Evolutionary conservation across 805 yeast genomes (phyloP).

Genomic region (Candida sonorensis): DNA sequence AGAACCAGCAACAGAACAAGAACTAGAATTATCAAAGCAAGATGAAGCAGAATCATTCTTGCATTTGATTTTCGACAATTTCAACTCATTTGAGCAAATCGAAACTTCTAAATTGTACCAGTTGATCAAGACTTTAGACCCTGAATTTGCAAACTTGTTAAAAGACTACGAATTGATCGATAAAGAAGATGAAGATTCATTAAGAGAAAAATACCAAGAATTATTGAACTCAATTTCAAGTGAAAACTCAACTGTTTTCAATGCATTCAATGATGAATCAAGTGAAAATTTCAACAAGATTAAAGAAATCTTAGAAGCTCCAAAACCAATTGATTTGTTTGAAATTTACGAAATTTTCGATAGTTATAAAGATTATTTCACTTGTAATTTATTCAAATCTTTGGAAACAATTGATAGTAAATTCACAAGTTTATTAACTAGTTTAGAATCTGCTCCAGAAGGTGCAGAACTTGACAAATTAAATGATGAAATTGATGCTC

Average conservation of each 20-base stretch:
- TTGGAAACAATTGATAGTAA: slow-evolving; percentile 17
- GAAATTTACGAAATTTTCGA: slow-evolving; percentile 23
- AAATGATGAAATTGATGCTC: slow-evolving; percentile 13
- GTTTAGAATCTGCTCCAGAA: slow-evolving; percentile 19
- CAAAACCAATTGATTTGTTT: slow-evolving; percentile 20
- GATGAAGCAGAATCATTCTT: slow-evolving; percentile 9
- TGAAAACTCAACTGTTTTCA: slow-evolving; percentile 13
- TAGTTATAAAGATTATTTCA: slow-evolving; percentile 17
- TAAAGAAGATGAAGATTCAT: slow-evolving; percentile 13
- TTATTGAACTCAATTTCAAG: slow-evolving; percentile 16
- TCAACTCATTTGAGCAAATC: slow-evolving; percentile 16
- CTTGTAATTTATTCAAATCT: slow-evolving; percentile 9
- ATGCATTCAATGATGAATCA: slow-evolving; percentile 17
- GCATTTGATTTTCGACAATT: slow-evolving; percentile 16
- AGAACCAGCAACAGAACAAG: not conserved
- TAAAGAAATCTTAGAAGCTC: slow-evolving; percentile 16
- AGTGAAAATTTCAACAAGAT: slow-evolving; percentile 14
- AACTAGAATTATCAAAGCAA: not conserved
- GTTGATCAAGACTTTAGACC: slow-evolving; percentile 19
- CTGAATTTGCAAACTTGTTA: slow-evolving; percentile 17
- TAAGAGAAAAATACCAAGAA: slow-evolving; percentile 11
- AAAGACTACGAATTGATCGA: slow-evolving; percentile 15
- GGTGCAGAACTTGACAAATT: slow-evolving; percentile 15
- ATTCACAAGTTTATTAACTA: slow-evolving; percentile 15
- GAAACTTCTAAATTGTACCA: slow-evolving; percentile 16